A percentile compares a stretch with the other conserved stretches of the same genome.
phyloP scores from a whole-genome alignment of 2,329 filamentous ascomycete species.

The Esteya vermicola region DNA sequence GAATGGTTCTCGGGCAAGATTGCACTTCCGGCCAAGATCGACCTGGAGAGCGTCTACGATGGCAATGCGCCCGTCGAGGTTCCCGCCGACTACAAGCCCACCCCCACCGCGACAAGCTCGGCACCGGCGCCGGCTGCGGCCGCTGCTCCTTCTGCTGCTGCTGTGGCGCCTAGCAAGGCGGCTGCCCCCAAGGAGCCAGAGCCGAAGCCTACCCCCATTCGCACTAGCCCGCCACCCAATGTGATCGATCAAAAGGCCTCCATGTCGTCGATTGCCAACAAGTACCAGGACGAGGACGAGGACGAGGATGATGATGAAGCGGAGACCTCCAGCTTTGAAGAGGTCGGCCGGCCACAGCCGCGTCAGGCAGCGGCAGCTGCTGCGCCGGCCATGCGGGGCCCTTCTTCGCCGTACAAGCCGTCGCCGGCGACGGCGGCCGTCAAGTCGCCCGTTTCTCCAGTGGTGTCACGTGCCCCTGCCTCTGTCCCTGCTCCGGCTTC shows the following conservation, averaged over 20 bases:
- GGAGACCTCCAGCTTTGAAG: constrained; percentile 73
- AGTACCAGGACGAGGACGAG: constrained; percentile 62
- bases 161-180: constrained; percentile 22
- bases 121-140: constrained; percentile 28
- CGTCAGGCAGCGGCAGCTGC: constrained; percentile 23
- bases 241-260: constrained; percentile 78
- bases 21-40: constrained; percentile 77
- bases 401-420: constrained; percentile 25
- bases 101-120: constrained; percentile 25
- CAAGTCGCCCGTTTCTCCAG: constrained; percentile 19
- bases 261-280: constrained; percentile 72
- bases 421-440: constrained; percentile 10
- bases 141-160: constrained; percentile 24
- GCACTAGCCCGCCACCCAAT: constrained; percentile 44
- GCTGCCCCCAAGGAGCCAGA: constrained; percentile 36
- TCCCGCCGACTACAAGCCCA: constrained; percentile 50
- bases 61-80: constrained; percentile 70
- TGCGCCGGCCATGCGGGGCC: constrained; percentile 19
- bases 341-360: constrained; percentile 61
- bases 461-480: constrained; percentile 9
- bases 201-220: constrained; percentile 13
- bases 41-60: constrained; percentile 83
- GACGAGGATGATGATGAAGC: constrained; percentile 36
- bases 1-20: constrained; percentile 86
- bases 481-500: not conserved